Evolutionary conservation across 2,329 filamentous ascomycete species (phyloP).

Genomic region (Aspergillus sp.): DNA sequence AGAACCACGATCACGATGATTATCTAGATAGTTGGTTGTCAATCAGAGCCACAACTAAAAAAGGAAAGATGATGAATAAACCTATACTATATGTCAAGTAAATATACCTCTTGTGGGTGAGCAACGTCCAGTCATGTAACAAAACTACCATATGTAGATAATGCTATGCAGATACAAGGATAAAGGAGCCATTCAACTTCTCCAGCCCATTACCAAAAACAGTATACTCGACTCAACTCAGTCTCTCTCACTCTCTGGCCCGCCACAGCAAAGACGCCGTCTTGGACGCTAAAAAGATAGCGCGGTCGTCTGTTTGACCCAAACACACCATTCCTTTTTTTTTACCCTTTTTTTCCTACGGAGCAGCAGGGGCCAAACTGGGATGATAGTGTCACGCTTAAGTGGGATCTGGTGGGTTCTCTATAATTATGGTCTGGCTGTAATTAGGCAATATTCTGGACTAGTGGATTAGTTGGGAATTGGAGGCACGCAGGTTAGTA

Average conservation of each 20-base stretch:
- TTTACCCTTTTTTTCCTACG: neutral
- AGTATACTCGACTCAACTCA: neutral
- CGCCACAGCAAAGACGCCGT: neutral
- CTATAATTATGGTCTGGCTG: neutral
- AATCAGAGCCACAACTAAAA: too few species aligned
- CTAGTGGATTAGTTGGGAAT: too few species aligned
- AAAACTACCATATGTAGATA: too few species aligned
- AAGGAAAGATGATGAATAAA: too few species aligned
- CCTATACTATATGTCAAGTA: too few species aligned
- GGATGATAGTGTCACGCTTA: conserved; percentile 1
- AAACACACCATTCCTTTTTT: neutral
- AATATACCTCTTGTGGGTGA: too few species aligned
- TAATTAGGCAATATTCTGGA: neutral
- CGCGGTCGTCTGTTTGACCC: neutral
- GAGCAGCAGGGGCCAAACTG: conserved; percentile 3
- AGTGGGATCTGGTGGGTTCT: conserved; percentile 2
- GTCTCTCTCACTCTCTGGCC: too few species aligned
- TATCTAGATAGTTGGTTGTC: too few species aligned
- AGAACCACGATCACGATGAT: too few species aligned
- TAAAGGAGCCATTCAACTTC: neutral
- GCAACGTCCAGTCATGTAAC: too few species aligned
- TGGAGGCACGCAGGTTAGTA: too few species aligned
- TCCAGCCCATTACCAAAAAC: neutral
- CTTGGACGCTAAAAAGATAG: neutral
- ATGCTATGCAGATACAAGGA: too few species aligned